Conservation (phyloP, 345 rosid genomes). For the Isatis tinctoria region DNA sequence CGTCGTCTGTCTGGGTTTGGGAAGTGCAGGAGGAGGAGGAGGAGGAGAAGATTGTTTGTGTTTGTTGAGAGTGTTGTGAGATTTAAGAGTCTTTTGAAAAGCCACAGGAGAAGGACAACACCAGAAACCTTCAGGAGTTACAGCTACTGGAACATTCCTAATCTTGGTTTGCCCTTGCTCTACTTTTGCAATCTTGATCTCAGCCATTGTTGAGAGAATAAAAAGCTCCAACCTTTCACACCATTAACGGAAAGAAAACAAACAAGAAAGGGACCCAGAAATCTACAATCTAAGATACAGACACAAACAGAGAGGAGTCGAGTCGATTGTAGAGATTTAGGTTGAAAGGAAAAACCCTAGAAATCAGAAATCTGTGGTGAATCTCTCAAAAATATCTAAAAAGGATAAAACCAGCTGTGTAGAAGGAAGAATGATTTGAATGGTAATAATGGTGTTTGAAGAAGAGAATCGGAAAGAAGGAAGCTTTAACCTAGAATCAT, state of each 20-base stretch:
- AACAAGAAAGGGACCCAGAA: conserved; percentile 2
- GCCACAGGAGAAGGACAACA: conserved; percentile 95
- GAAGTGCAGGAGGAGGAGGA: not conserved
- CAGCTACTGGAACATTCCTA: conserved; percentile 88
- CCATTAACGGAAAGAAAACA: conserved; percentile 27
- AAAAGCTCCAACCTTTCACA: conserved; percentile 25
- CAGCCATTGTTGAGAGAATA: conserved; percentile 52
- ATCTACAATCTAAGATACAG: not conserved
- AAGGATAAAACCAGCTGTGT: conserved; percentile 5
- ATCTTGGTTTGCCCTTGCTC: conserved; percentile 86
- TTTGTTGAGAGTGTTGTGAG: conserved; percentile 60
- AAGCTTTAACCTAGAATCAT: conserved; percentile 33
- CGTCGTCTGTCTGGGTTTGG: conserved; percentile 41
- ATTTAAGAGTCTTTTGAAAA: conserved; percentile 77
- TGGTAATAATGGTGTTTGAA: conserved; percentile 47
- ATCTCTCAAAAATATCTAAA: conserved; percentile 16
- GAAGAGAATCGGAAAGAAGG: conserved; percentile 43
- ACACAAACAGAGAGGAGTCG: not conserved
- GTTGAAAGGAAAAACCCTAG: not conserved
- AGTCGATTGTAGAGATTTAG: conserved; percentile 1
- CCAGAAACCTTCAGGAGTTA: conserved; percentile 98
- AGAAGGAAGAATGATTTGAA: conserved; percentile 39
- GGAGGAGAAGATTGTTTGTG: conserved; percentile 67
- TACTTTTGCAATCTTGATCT: conserved; percentile 63
- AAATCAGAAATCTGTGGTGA: conserved; percentile 26